Percentiles rank a stretch among this genome's conserved stretches.
Conservation (phyloP, 139 green algal genomes). For the Chlamydomonas sphaeroides region DNA sequence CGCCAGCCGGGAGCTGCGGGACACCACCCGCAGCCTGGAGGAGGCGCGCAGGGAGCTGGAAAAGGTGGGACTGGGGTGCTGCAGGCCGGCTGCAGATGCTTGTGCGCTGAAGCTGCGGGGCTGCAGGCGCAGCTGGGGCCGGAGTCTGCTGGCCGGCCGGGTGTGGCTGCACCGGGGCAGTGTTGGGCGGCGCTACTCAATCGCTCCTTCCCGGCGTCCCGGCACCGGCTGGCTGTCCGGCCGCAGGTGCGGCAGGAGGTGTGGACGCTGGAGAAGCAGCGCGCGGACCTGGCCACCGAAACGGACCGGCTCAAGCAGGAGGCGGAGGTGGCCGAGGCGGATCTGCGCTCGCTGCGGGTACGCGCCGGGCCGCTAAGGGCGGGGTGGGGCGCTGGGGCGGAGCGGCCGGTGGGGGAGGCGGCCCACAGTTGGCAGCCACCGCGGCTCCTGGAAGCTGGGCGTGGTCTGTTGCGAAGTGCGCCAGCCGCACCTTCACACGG, state of each 20-base stretch:
- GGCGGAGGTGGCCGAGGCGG: conserved; percentile 48
- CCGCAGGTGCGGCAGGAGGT: conserved; percentile 31
- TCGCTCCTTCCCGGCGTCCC: too few relatives aligned
- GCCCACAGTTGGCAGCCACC: too few relatives aligned
- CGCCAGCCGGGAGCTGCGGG: conserved; percentile 1
- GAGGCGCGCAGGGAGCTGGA: conserved; percentile 14
- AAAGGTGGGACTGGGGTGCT: conserved; percentile 8
- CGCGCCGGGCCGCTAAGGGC: conserved; percentile 19
- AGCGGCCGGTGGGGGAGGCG: background rate
- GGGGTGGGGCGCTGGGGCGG: background rate
- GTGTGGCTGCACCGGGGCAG: too few relatives aligned
- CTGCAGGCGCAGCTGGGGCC: too few relatives aligned
- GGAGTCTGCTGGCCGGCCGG: too few relatives aligned
- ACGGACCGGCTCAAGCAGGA: conserved; percentile 51
- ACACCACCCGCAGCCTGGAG: conserved; percentile 17
- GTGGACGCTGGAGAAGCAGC: conserved; percentile 54
- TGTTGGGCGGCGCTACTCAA: too few relatives aligned
- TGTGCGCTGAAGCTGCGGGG: too few relatives aligned
- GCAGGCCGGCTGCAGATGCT: too few relatives aligned
- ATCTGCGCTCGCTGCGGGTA: conserved; percentile 41
- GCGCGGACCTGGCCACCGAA: conserved; percentile 47
- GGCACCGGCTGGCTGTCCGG: too few relatives aligned
- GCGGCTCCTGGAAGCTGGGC: too few relatives aligned
- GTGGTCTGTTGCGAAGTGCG: too few relatives aligned
- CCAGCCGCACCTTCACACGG: too few relatives aligned